Conservation (phyloP, 1,284 basidiomycete species). For the Xerocomus cyaneibrunnescens region DNA sequence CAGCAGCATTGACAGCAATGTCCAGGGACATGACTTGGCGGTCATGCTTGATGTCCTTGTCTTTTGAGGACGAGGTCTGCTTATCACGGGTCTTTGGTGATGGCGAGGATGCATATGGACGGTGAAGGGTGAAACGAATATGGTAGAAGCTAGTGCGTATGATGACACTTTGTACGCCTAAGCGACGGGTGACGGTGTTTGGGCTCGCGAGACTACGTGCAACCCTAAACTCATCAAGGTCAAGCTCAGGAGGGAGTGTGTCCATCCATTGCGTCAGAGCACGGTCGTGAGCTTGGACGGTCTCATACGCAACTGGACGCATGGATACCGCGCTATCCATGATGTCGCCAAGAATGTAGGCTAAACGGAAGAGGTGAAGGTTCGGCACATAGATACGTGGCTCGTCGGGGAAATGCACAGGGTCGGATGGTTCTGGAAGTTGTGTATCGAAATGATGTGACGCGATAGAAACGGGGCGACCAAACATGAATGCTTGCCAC, state of each 20-base stretch:
- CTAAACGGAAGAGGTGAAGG: slow-evolving; percentile 69
- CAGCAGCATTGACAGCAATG: slow-evolving; percentile 69
- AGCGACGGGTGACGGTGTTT: slow-evolving; percentile 52
- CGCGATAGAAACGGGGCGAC: slow-evolving; percentile 69
- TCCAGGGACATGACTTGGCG: slow-evolving; percentile 54
- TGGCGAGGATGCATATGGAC: slow-evolving; percentile 62
- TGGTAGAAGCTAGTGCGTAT: slow-evolving; percentile 73
- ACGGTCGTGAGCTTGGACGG: slow-evolving; percentile 68
- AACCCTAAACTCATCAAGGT: slow-evolving; percentile 70
- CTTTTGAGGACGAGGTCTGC: slow-evolving; percentile 31
- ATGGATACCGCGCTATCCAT: slow-evolving; percentile 80
- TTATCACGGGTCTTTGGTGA: slow-evolving; percentile 23
- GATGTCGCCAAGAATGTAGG: slow-evolving; percentile 75
- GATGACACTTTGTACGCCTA: slow-evolving; percentile 75
- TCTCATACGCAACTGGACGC: slow-evolving; percentile 68
- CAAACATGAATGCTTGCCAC: slow-evolving; percentile 84
- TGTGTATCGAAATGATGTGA: slow-evolving; percentile 80
- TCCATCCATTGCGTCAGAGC: slow-evolving; percentile 71
- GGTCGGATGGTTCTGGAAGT: slow-evolving; percentile 64
- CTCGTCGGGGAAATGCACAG: slow-evolving; percentile 56
- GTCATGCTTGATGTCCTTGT: slow-evolving; percentile 48
- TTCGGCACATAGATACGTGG: slow-evolving; percentile 65
- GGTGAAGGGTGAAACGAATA: slow-evolving; percentile 78
- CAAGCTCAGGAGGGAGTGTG: slow-evolving; percentile 64
- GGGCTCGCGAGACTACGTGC: slow-evolving; percentile 65